A percentile compares a stretch with the other conserved stretches of the same genome.
Conservation (phyloP, 345 rosid genomes). For the Ceriops decandra region DNA sequence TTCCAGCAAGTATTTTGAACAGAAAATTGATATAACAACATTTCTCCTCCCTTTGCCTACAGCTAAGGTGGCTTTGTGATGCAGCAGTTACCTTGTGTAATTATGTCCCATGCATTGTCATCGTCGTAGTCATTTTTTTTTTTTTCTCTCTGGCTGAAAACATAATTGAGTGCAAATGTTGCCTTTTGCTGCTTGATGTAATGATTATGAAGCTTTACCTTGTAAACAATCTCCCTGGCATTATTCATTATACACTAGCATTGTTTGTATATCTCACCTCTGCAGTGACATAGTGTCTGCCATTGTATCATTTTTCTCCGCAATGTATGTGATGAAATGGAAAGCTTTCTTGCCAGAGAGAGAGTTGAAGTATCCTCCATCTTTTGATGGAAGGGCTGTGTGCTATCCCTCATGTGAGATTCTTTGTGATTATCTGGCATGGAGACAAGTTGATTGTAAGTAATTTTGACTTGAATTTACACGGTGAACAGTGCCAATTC, state of each 20-base stretch:
- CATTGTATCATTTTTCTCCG: conserved; percentile 67
- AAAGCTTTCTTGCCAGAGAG: conserved; percentile 65
- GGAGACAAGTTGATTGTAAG: conserved; percentile 99
- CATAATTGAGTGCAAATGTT: no score
- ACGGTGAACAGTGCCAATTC: background rate
- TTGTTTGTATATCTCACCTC: conserved; percentile 7
- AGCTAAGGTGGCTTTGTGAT: no score
- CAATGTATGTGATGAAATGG: conserved; percentile 68
- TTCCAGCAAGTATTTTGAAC: no score
- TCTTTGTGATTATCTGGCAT: conserved; percentile 76
- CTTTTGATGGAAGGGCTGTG: conserved; percentile 86
- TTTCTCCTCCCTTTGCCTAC: no score
- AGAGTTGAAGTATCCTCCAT: conserved; percentile 63
- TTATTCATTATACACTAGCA: background rate
- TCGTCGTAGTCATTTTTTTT: no score
- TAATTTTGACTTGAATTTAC: conserved; percentile 11
- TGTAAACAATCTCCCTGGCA: no score
- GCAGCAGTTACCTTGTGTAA: no score
- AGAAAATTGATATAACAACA: no score
- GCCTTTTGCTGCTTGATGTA: no score
- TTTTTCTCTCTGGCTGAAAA: no score
- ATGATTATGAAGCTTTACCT: no score
- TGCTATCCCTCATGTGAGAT: conserved; percentile 78
- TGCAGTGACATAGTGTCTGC: conserved; percentile 63
- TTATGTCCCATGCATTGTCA: no score